Evolutionary conservation across 208 protist genomes (phyloP).

Genomic region (Acanthamoeba royreba): DNA sequence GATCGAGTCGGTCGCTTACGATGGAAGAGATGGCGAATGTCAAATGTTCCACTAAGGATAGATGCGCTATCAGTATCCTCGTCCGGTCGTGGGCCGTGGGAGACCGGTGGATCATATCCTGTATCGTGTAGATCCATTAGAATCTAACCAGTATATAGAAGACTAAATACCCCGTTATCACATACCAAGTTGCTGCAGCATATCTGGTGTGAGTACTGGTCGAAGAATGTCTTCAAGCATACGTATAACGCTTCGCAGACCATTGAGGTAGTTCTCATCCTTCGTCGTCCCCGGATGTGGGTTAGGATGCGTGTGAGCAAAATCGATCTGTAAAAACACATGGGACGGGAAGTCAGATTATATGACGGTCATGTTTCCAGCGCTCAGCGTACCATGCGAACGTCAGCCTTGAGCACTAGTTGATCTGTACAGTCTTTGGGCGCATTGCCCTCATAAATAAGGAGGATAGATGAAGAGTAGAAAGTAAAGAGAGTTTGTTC

Average conservation of each 20-base stretch:
- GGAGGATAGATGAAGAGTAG: slow-evolving; percentile 16
- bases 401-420: not conserved
- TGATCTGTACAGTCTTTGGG: not conserved
- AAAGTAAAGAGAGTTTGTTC: not conserved
- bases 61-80: not conserved
- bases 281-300: not conserved
- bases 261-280: not conserved
- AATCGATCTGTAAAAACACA: not conserved
- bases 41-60: not conserved
- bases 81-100: not conserved
- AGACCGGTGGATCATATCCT: not conserved
- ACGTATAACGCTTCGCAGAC: not conserved
- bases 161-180: not conserved
- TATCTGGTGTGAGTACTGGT: not conserved
- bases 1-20: not conserved
- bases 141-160: not conserved
- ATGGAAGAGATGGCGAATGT: not conserved
- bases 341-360: not conserved
- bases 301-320: not conserved
- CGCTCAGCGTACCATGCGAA: not conserved
- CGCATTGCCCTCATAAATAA: not conserved
- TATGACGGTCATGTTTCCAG: not conserved
- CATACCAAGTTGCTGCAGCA: not conserved
- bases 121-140: not conserved
- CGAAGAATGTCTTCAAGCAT: not conserved